Base-by-base conservation (phyloP, 345 rosid species). In the Eucalyptus guilfoylei region DNA sequence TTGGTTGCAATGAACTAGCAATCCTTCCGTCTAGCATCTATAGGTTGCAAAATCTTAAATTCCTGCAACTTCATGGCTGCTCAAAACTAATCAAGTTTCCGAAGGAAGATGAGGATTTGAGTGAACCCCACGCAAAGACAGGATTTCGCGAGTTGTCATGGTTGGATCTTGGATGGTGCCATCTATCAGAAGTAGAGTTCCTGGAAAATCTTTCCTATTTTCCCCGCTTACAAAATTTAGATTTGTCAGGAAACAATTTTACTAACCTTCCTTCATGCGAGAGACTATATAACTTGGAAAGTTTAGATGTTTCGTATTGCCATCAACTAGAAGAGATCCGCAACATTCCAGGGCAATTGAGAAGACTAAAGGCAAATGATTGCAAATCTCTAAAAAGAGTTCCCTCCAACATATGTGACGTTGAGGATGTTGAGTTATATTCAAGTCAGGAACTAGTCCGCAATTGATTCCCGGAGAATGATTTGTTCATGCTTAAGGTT, bases 11-110 rank as follows among this genome's bases (percentile, higher is more conserved):
- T 21, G 15, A 64, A 64, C 9, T n/a, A 0, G 19, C 3, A 14
- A 7, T n/a, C 17, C 76, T 64, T 11, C 40, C 40, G 0, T 32
- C 76, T 64, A 64, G 76, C 40, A 64, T 64, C 15, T 64, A 64
- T 3, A n/a, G 5, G 76, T 15, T 64, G 19, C 37, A 6, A 14
- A 67, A 67, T n/a, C 76, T 67, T n/a, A 1, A 8, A 67, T 2
- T 2, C 3, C 0, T 67, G 21, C 1, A 6, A 4, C 40, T 67
- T 67, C 0, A 1, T 1, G 40, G 76, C 11, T 67, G 40, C 40
- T 15, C 40, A 14, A 2, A 0, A 47, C 49, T 47, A 47, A 4
- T 30, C 34, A 62, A 62, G 34, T 62, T 62, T 62, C 9, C 37
- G 48, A 12, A 62, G 17, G 5, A 62, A 9, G 32, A 62, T 5